A percentile compares a stretch with the other conserved stretches of the same genome.
phyloP scores from a whole-genome alignment of 179 eudicot genomes.

The Patellifolia procumbens region DNA sequence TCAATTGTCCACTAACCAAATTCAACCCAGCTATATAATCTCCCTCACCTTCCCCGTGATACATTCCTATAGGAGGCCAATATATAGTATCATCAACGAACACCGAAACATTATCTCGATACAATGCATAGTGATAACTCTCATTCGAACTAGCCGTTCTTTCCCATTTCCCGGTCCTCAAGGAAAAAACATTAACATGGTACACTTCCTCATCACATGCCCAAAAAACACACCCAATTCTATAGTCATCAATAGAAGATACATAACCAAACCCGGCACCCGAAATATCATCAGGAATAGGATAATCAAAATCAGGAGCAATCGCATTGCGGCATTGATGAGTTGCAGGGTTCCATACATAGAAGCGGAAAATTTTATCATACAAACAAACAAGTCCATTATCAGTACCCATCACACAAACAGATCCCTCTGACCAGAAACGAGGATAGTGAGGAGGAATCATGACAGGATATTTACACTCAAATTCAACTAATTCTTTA shows the following conservation, averaged over 20 bases:
- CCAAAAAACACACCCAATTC: neutral
- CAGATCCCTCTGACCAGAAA: too few species aligned
- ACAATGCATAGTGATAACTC: neutral
- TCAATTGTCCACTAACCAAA: neutral
- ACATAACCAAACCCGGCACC: slow-evolving; percentile 12
- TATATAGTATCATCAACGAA: neutral
- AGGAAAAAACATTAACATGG: slow-evolving; percentile 2
- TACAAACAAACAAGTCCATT: slow-evolving; percentile 8
- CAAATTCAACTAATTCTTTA: too few species aligned
- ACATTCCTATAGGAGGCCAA: neutral
- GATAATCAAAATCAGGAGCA: neutral
- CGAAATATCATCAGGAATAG: neutral
- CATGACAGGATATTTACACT: too few species aligned
- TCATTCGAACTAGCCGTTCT: neutral
- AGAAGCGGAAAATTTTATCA: neutral
- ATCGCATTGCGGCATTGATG: neutral
- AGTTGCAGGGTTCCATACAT: slow-evolving; percentile 10
- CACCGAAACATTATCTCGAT: neutral
- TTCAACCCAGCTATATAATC: neutral
- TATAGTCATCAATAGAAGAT: slow-evolving; percentile 12
- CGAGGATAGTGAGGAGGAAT: too few species aligned
- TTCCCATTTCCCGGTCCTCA: slow-evolving; percentile 8
- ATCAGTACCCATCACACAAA: too few species aligned
- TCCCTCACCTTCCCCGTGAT: neutral
- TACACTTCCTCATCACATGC: too few species aligned